Conservation (phyloP, 345 rosid species). For the Crucihimalaya himalaica region DNA sequence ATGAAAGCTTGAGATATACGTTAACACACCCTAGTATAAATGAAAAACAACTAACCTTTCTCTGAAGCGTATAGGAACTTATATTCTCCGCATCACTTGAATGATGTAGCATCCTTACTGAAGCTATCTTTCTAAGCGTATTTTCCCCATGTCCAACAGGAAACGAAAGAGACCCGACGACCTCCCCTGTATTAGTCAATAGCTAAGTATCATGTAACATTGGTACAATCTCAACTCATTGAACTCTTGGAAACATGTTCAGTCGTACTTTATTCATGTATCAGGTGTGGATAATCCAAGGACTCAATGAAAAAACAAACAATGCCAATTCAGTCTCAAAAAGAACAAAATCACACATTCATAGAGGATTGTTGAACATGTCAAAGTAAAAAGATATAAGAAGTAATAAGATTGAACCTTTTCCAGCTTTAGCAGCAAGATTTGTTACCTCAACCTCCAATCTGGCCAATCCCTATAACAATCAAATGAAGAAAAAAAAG, state of each 20-base stretch:
- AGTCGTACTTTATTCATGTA: neutral
- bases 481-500: slow-evolving; percentile 1
- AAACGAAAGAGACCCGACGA: slow-evolving; percentile 85
- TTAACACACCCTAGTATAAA: slow-evolving; percentile 20
- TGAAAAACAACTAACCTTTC: slow-evolving; percentile 58
- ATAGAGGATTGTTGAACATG: neutral
- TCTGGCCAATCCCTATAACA: slow-evolving; percentile 71
- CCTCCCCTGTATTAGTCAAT: slow-evolving; percentile 75
- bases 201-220: slow-evolving; percentile 32
- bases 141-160: slow-evolving; percentile 71
- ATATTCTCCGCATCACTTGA: slow-evolving; percentile 54
- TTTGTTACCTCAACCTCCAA: slow-evolving; percentile 98
- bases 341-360: slow-evolving; percentile 1
- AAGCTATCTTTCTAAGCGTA: slow-evolving; percentile 70
- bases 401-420: slow-evolving; percentile 56
- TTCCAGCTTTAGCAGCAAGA: slow-evolving; percentile 98
- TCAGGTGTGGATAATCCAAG: slow-evolving; percentile 19
- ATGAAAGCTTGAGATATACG: slow-evolving; percentile 9
- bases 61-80: slow-evolving; percentile 60
- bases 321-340: slow-evolving; percentile 12
- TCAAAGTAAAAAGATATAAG: slow-evolving; percentile 19
- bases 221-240: slow-evolving; percentile 11
- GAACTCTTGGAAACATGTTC: slow-evolving; percentile 19
- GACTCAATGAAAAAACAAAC: slow-evolving; percentile 2
- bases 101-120: slow-evolving; percentile 73